Base-by-base conservation (phyloP, 2,329 filamentous ascomycete genomes). In the Ascochyta pisi region DNA sequence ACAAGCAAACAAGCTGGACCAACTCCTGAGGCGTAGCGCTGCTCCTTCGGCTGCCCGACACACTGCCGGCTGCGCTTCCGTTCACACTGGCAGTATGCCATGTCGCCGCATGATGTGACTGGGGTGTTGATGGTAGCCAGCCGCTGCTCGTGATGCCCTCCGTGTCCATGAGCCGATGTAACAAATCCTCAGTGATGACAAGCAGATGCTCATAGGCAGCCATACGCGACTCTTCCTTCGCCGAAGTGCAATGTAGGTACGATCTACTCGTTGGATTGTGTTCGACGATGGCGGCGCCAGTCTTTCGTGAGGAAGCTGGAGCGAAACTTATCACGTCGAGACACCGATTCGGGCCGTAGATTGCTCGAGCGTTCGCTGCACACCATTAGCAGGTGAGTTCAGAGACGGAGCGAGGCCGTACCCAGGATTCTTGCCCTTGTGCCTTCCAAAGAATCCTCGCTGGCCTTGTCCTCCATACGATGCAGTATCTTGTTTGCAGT, bases 321-420 rank as follows among this genome's bases (percentile, higher is more conserved):
- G 69, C 67, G 66, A 67, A 74, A 58, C 67, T 73, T 64, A 75
- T 68, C 51, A 73, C 62, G 63, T 75, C 72, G 63, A 75, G 69
- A 61, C 60, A 64, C 34, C 73, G 71, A 57, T 65, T 69, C 44
- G 69, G 57, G 31, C 73, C 72, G 64, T 74, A 75, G 47, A 75
- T 74, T 31, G 70, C 61, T 57, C 64, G 61, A 35, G 73, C 73
- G 60, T 74, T 75, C 58, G 71, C 70, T 71, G 38, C 1, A 8
- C 23, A 10, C 23, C 8, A 7, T 55, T 24, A 62, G 39, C 26
- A 24, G 4, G 5, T 4, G 15, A 7, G 3, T 15, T 4, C 10
- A 19, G 12, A 3, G 2, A 9, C 7, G 10, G 3, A 8, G 15
- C 15, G 12, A 22, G 19, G 4, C 58, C 63, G 16, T 38, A 73